phyloP scores from a whole-genome alignment of 257 asterid genomes.

The Plantago major region DNA sequence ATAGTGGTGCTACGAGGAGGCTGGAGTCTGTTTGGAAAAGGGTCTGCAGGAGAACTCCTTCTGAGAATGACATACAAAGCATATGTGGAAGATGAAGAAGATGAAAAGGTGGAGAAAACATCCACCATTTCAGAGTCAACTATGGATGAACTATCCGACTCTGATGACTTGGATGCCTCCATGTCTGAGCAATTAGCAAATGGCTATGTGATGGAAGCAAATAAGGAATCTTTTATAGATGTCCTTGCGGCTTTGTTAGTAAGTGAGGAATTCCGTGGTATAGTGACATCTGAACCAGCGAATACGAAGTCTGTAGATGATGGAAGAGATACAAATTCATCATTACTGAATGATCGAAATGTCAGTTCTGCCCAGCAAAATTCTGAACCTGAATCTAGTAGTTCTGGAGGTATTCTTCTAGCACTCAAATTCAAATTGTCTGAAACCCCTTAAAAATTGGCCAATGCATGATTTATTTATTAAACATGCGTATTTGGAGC shows the following conservation, averaged over 20 bases:
- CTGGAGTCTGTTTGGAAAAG: slow-evolving; percentile 69
- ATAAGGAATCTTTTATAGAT: slow-evolving; percentile 76
- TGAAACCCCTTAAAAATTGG: no score
- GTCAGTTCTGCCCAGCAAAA: slow-evolving; percentile 33
- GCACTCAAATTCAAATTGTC: no score
- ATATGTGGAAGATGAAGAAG: slow-evolving; percentile 98
- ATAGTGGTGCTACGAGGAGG: slow-evolving; percentile 67
- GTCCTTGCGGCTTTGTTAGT: slow-evolving; percentile 74
- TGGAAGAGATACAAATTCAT: slow-evolving; percentile 23
- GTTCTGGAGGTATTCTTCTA: slow-evolving; percentile 47
- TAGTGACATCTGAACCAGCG: slow-evolving; percentile 72
- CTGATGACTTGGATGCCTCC: slow-evolving; percentile 36
- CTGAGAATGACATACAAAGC: slow-evolving; percentile 93
- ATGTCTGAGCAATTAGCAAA: slow-evolving; percentile 33
- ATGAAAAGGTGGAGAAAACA: slow-evolving; percentile 44
- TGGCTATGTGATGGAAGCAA: slow-evolving; percentile 32
- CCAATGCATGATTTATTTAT: no score
- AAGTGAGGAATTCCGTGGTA: slow-evolving; percentile 93
- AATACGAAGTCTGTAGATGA: slow-evolving; percentile 37
- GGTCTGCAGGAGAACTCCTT: slow-evolving; percentile 79
- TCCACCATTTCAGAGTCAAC: slow-evolving; percentile 35
- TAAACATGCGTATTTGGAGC: no score
- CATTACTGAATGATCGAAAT: slow-evolving; percentile 28
- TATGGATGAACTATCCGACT: slow-evolving; percentile 58
- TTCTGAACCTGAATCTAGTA: slow-evolving; percentile 35